Percentiles rank a stretch among this genome's conserved stretches.
These are phyloP conservation scores for Kwoniella europaea DNA, from an alignment of 768 basidiomycete genomes.

Conservation along the genomic window DNA sequence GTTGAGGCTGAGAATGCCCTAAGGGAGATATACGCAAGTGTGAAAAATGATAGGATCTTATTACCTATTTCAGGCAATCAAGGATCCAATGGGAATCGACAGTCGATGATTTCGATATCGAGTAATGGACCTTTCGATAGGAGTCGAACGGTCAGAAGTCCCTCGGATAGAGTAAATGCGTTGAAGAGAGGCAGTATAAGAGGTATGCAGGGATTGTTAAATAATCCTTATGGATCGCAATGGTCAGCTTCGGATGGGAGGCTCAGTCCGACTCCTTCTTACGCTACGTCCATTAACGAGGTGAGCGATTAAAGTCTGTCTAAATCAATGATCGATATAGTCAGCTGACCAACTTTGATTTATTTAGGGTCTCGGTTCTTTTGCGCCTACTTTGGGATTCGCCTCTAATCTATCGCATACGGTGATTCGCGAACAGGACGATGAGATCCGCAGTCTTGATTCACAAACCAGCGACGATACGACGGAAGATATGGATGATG, in stretches of 20 bases:
- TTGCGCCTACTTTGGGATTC: slow-evolving; percentile 89
- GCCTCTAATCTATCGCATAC: slow-evolving; percentile 94
- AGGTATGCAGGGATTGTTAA: slow-evolving; percentile 78
- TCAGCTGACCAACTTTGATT: background rate
- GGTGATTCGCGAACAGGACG: slow-evolving; percentile 95
- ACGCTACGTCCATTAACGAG: slow-evolving; percentile 85
- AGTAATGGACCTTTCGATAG: slow-evolving; percentile 59
- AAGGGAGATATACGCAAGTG: slow-evolving; percentile 93
- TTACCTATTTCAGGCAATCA: slow-evolving; percentile 64
- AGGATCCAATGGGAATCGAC: slow-evolving; percentile 21
- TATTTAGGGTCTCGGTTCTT: slow-evolving; percentile 62
- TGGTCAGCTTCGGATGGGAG: slow-evolving; percentile 72
- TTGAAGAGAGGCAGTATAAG: slow-evolving; percentile 91
- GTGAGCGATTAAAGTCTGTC: slow-evolving; percentile 33
- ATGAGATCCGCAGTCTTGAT: slow-evolving; percentile 67
- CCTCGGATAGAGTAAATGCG: slow-evolving; percentile 66
- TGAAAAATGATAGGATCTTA: slow-evolving; percentile 87
- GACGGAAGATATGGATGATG: slow-evolving; percentile 72
- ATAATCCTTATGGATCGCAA: slow-evolving; percentile 73
- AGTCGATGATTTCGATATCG: slow-evolving; percentile 34
- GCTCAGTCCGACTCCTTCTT: slow-evolving; percentile 92
- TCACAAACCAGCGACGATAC: slow-evolving; percentile 71
- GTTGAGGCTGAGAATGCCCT: slow-evolving; percentile 81
- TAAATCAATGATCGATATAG: slow-evolving; percentile 56
- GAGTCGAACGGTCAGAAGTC: slow-evolving; percentile 62